Base-by-base conservation (phyloP, 306 rosid species). In the Begonia masoniana region DNA sequence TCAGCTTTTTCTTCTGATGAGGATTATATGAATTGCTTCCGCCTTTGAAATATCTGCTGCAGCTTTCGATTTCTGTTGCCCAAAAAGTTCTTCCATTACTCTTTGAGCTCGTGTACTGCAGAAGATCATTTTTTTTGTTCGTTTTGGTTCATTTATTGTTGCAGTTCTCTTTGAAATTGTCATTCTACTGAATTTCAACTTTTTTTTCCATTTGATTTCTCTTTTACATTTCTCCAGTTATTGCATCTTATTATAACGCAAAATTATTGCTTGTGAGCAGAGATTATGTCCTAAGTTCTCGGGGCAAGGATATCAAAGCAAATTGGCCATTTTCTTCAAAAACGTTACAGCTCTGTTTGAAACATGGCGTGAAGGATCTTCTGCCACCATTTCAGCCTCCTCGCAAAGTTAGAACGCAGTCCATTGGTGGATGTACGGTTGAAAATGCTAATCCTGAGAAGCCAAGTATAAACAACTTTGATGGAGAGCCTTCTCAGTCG, bases 251-350 rank as follows among this genome's bases (percentile, higher is more conserved):
- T 31, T 31, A 56, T 31, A 31, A 31, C 39, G 2, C 39, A 6
- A 31, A 31, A 31, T 7, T 31, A 19, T 15, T 24, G 19, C 12
- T 59, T 58, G 42, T 47, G 35, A 41, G 61, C 85, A 79, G 85
- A 68, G 78, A 79, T 72, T 79, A 79, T 79, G 85, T 79, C 54
- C 69, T 66, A 24, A 52, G 47, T 50, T 47, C 78, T 57, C 78
- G 85, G 52, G 66, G 63, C 67, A 75, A 69, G 64, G 74, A 75
- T 58, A 67, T 79, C 76, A 43, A 51, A 59, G 72, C 62, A 54
- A 75, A 58, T 60, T 79, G 85, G 85, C 85, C 85, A 9, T 79
- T 79, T 64, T 79, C 85, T 54, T 63, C 41, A 49, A 66, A 66
- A 41, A 56, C 57, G 66, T 59, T 79, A 74, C 76, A 79, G 62